Percentiles rank a stretch among this genome's conserved stretches.
These are phyloP conservation scores for Boletus reticuloceps DNA, from an alignment of 768 basidiomycete genomes.

Conservation along the genomic window DNA sequence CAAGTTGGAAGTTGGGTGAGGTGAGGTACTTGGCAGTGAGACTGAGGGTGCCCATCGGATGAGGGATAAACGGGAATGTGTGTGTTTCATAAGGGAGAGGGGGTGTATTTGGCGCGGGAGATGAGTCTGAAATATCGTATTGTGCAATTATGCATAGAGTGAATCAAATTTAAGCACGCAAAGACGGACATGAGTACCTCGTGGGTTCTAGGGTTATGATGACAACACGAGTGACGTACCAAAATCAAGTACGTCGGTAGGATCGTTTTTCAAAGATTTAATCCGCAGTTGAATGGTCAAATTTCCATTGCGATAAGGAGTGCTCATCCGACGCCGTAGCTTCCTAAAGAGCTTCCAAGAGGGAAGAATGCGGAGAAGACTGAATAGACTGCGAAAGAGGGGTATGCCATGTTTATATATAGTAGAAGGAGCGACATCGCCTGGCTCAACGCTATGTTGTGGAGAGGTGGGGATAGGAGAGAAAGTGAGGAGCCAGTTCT, in stretches of 20 bases:
- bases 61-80: constrained; percentile 63
- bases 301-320: constrained; percentile 39
- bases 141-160: constrained; percentile 1
- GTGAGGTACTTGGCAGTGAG: constrained; percentile 65
- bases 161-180: constrained; percentile 7
- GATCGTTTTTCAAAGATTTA: constrained; percentile 32
- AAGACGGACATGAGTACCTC: constrained; percentile 32
- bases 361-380: constrained; percentile 69
- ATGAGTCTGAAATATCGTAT: constrained; percentile 31
- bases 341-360: constrained; percentile 72
- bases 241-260: constrained; percentile 33
- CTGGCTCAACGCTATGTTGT: constrained; percentile 23
- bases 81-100: constrained; percentile 52
- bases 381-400: constrained; percentile 71
- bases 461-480: constrained; percentile 19
- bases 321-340: constrained; percentile 43
- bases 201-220: constrained; percentile 25
- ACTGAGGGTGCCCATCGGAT: constrained; percentile 62
- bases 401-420: constrained; percentile 86
- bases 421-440: constrained; percentile 64
- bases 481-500: constrained; percentile 63
- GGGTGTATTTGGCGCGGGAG: constrained; percentile 38
- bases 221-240: constrained; percentile 33
- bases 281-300: constrained; percentile 50
- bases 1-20: constrained; percentile 66